Base-by-base conservation (phyloP, 352 stramenopile genomes). In the Phytopythium mirpurense region DNA sequence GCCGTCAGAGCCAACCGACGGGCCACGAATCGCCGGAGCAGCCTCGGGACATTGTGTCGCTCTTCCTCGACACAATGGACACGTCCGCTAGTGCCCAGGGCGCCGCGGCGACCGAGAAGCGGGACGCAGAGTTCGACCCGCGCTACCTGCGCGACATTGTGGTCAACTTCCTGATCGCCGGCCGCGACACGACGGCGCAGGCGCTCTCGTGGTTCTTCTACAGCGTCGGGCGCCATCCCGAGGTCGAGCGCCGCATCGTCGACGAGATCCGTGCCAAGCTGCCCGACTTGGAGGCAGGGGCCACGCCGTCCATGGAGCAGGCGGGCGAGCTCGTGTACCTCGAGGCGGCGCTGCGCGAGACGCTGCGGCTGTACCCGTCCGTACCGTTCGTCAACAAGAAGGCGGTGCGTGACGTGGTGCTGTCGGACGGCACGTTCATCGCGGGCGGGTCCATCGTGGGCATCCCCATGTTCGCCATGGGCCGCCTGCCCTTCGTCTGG, bases 161-260 rank as follows among this genome's bases (percentile, higher is more conserved):
- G 15, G 63, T 96, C 26, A 91, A 78, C 41, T 88, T 94, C 59
- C 48, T 96, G 15, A 66, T 95, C 36, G 81, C 83, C 35, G 86
- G 85, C 6, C 68, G 85, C 9, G 85, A 96, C 61, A 90, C 85
- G 0, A 92, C 80, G 0, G 81, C 85, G 15, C 79, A 85, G 32
- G 65, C 79, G 11, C 57, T 95, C 1, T 69, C 60, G 10, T 95
- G 85, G 85, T 73, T 91, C 56, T 83, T 92, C 46, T 68, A 68
- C 52, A 65, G 67, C 41, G 49, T 95, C 1, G 66, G 41, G 16
- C 57, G 70, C 21, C 65, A 92, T 46, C 85, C 80, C 4, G 51
- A 69, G 0, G 80, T 90, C 0, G 60, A 76, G 24, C 10, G 42
- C 10, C 76, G 78, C 46, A 63, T 89, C 18, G 62, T 65, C 8